Base-by-base conservation (phyloP, 345 rosid genomes). In the Eucalyptus marginata region DNA sequence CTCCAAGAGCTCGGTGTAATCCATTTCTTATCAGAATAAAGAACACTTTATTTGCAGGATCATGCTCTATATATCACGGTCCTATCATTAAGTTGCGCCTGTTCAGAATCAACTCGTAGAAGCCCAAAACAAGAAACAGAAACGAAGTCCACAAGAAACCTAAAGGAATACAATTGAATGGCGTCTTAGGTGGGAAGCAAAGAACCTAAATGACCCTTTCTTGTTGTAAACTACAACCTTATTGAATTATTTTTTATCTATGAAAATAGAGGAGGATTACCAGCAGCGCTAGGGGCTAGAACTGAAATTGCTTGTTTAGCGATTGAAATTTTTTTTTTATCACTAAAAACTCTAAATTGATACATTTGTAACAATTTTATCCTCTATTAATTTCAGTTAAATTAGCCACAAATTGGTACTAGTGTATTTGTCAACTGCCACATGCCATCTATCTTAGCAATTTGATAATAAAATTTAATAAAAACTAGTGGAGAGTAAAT, bases 1-100 rank as follows among this genome's bases (percentile, higher is more conserved):
- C 87, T 96, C 95, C 90, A 95, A 85, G 86, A 95, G 68, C 62
- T 49, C 62, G 87, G 66, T 18, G 43, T 89, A 91, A 66, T 91
- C 46, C 88, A 81, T 54, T 47, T 59, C 51, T 88, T 24, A 16
- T 52, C 52, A 86, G 36, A 25, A 44, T 87, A 13, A 51, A 8
- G 86, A 56, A 84, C 62, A 87, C 7, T 10, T 76, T 5, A 33
- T 33, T 20, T 40, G 47, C 24, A 76, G 83, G 47, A 76, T 36
- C 83, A 10, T 40, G 29, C 29, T 17, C 20, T 71, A 71, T 3
- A 76, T 9, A 66, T 52, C 25, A 76, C 47, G 47, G 83, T 76
- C 27, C 47, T 5, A 76, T 76, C 83, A 40, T 76, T 11, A 20
- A 24, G 47, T 40, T 5, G 83, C 40, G 47, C 83, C 83, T 20